Evolutionary conservation across 208 protist genomes (phyloP).

Genomic region (Trypanosoma conorhini): DNA sequence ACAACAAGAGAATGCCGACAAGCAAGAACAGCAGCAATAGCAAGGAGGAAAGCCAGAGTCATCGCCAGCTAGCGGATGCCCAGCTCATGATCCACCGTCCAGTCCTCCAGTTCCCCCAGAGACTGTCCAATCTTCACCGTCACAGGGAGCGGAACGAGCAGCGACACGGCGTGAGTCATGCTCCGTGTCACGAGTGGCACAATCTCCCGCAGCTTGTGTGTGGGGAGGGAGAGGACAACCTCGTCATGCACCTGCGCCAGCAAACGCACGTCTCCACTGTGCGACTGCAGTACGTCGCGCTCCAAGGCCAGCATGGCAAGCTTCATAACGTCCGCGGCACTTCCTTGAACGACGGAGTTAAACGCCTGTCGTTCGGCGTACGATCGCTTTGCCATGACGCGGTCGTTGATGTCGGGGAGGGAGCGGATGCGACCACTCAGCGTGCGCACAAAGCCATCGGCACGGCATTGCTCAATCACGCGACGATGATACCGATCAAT

Average conservation of each 20-base stretch:
- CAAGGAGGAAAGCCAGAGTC: not conserved
- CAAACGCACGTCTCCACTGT: slow-evolving; percentile 41
- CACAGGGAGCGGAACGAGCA: slow-evolving; percentile 59
- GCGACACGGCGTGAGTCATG: slow-evolving; percentile 48
- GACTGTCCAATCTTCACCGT: slow-evolving; percentile 71
- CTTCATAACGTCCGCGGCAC: slow-evolving; percentile 91
- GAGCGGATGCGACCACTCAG: slow-evolving; percentile 71
- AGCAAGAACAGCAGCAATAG: not conserved
- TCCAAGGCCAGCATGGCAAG: slow-evolving; percentile 82
- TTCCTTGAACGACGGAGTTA: slow-evolving; percentile 90
- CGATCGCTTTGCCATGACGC: slow-evolving; percentile 54
- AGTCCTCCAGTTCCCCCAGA: slow-evolving; percentile 69
- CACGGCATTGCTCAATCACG: slow-evolving; percentile 65
- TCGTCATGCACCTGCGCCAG: slow-evolving; percentile 76
- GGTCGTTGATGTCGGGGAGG: slow-evolving; percentile 70
- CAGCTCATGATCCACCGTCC: slow-evolving; percentile 78
- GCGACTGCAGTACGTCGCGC: slow-evolving; percentile 54
- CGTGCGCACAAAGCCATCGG: slow-evolving; percentile 80
- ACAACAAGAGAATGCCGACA: not conserved
- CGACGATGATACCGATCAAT: slow-evolving; percentile 64
- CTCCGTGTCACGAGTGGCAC: slow-evolving; percentile 36
- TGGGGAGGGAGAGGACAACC: slow-evolving; percentile 44
- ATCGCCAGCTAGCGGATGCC: slow-evolving; percentile 33
- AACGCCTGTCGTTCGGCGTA: slow-evolving; percentile 91
- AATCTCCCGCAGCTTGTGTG: slow-evolving; percentile 24